phyloP scores from a whole-genome alignment of 495 filamentous ascomycete genomes.

The Penicillium crystallinum region DNA sequence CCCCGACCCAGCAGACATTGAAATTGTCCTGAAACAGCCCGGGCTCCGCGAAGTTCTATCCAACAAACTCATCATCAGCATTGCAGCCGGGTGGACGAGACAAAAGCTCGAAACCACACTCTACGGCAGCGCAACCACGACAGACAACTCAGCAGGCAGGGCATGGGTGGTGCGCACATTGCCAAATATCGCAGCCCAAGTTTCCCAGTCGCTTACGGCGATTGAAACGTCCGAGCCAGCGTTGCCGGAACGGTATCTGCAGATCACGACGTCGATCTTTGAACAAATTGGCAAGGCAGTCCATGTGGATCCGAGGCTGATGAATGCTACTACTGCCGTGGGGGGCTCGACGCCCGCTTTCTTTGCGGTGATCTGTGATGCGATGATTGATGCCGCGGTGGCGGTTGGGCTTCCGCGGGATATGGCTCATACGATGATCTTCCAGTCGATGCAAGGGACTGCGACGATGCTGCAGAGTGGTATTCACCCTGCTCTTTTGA shows the following conservation, averaged over 20 bases:
- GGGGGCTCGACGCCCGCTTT: conserved; percentile 40
- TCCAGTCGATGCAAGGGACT: conserved; percentile 38
- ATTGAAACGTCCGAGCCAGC: conserved; percentile 29
- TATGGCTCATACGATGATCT: conserved; percentile 35
- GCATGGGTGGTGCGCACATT: conserved; percentile 33
- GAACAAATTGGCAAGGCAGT: conserved; percentile 31
- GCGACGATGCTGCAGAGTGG: conserved; percentile 36
- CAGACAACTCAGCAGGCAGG: conserved; percentile 6
- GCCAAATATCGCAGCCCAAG: conserved; percentile 36
- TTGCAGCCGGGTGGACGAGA: conserved; percentile 38
- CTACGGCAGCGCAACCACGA: conserved; percentile 18
- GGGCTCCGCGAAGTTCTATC: conserved; percentile 20
- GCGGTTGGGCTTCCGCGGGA: conserved; percentile 38
- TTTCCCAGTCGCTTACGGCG: conserved; percentile 34
- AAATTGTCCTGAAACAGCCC: conserved; percentile 19
- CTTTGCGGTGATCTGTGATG: conserved; percentile 41
- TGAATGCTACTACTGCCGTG: conserved; percentile 37
- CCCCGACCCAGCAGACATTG: conserved; percentile 28
- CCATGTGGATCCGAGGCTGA: conserved; percentile 26
- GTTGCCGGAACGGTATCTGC: conserved; percentile 18
- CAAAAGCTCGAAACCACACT: conserved; percentile 26
- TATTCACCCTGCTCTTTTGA: conserved; percentile 33
- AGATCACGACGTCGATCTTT: conserved; percentile 33
- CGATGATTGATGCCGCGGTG: conserved; percentile 40
- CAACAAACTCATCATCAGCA: conserved; percentile 37